Evolutionary conservation across 345 rosid genomes (phyloP).

Genomic region (Populus ilicifolia): DNA sequence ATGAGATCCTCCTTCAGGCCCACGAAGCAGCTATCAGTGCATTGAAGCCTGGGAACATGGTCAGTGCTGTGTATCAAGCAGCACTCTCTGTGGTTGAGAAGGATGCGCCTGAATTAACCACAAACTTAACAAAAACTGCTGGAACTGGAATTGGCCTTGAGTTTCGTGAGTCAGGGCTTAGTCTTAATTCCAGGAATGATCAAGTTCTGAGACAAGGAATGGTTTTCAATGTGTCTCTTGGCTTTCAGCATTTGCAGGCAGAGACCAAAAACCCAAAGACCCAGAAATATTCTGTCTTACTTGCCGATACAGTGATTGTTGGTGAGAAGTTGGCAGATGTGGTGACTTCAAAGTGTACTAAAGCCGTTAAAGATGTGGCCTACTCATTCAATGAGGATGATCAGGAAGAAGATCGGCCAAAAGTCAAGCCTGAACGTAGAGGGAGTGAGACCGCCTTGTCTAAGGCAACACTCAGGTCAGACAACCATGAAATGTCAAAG

Average conservation of each 20-base stretch:
- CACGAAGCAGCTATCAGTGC: conserved; percentile 83
- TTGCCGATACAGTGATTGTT: conserved; percentile 86
- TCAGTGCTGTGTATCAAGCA: conserved; percentile 66
- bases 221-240: conserved; percentile 85
- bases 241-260: conserved; percentile 79
- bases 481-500: conserved; percentile 79
- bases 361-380: conserved; percentile 79
- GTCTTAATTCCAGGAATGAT: conserved; percentile 75
- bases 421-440: conserved; percentile 34
- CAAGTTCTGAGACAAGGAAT: conserved; percentile 53
- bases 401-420: conserved; percentile 52
- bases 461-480: conserved; percentile 85
- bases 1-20: conserved; percentile 81
- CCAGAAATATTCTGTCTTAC: conserved; percentile 58
- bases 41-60: conserved; percentile 63
- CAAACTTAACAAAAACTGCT: conserved; percentile 79
- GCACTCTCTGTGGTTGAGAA: conserved; percentile 75
- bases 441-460: conserved; percentile 42
- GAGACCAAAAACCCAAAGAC: conserved; percentile 57
- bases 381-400: conserved; percentile 87
- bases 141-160: conserved; percentile 98
- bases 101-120: conserved; percentile 70
- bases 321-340: conserved; percentile 55
- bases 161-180: conserved; percentile 83
- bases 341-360: conserved; percentile 62